phyloP scores from a whole-genome alignment of 371 early-diverging fungal species.

The Mucor mucedo region DNA sequence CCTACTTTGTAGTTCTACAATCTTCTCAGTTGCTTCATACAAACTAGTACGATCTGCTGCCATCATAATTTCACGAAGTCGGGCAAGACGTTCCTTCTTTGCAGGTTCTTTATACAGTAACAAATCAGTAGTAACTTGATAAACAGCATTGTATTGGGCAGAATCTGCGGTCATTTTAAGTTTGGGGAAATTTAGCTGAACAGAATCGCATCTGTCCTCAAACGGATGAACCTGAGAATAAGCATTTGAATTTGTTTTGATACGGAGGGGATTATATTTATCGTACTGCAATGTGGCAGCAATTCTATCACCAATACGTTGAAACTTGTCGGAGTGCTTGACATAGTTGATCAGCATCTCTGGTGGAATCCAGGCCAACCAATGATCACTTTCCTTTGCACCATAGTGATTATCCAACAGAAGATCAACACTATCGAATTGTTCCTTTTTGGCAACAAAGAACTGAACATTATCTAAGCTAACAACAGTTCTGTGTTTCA shows the following conservation, averaged over 20 bases:
- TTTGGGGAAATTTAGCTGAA: constrained; percentile 71
- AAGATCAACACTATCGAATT: constrained; percentile 62
- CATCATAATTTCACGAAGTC: constrained; percentile 76
- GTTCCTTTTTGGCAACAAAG: constrained; percentile 73
- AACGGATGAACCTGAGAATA: constrained; percentile 46
- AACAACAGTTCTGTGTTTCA: constrained; percentile 75
- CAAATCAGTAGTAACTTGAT: constrained; percentile 77
- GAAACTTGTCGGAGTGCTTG: constrained; percentile 61
- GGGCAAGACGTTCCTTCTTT: constrained; percentile 70
- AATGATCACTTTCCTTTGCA: constrained; percentile 57
- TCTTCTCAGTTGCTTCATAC: constrained; percentile 59
- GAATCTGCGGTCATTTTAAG: constrained; percentile 74
- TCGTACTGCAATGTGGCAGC: constrained; percentile 79
- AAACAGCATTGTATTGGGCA: constrained; percentile 72
- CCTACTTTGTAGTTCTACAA: constrained; percentile 70
- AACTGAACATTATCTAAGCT: constrained; percentile 83
- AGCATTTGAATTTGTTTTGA: constrained; percentile 36
- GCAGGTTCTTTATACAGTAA: constrained; percentile 84
- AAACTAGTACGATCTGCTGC: constrained; percentile 68
- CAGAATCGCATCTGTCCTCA: constrained; percentile 63
- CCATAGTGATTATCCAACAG: constrained; percentile 56
- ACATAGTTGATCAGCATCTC: constrained; percentile 76
- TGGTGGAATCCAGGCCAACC: constrained; percentile 88
- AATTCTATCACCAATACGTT: constrained; percentile 75
- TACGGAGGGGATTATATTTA: constrained; percentile 79